Conservation (phyloP, 306 rosid genomes). For the Cicer arietinum region DNA sequence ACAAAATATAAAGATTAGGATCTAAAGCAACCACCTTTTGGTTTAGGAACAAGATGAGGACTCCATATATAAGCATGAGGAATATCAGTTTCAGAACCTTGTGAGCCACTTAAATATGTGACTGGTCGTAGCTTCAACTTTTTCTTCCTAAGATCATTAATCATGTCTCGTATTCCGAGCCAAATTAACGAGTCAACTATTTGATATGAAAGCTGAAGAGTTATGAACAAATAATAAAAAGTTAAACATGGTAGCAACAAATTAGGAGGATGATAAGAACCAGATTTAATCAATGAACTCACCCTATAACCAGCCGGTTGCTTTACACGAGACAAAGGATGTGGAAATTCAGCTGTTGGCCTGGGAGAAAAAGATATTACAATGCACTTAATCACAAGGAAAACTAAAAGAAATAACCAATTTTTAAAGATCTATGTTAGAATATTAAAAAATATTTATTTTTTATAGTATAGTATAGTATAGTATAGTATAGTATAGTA, state of each 20-base stretch:
- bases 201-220: constrained; percentile 91
- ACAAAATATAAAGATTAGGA: constrained; percentile 34
- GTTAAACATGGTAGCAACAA: constrained; percentile 33
- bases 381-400: constrained; percentile 40
- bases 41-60: constrained; percentile 99
- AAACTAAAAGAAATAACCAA: constrained; percentile 28
- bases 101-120: constrained; percentile 98
- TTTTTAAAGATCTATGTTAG: background rate
- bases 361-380: constrained; percentile 55
- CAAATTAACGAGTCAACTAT: constrained; percentile 95
- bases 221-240: constrained; percentile 26
- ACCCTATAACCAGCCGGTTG: constrained; percentile 95
- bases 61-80: constrained; percentile 99
- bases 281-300: constrained; percentile 41
- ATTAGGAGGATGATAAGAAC: constrained; percentile 36
- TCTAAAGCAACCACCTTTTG: constrained; percentile 72
- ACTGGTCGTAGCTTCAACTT: constrained; percentile 92
- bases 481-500: too few relatives aligned
- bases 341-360: constrained; percentile 99
- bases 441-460: too few relatives aligned
- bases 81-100: constrained; percentile 83
- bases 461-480: too few relatives aligned
- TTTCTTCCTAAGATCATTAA: constrained; percentile 94
- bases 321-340: constrained; percentile 97
- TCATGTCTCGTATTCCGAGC: constrained; percentile 99